Base-by-base conservation (phyloP, 805 yeast species). In the Nakazawaea holstii region DNA sequence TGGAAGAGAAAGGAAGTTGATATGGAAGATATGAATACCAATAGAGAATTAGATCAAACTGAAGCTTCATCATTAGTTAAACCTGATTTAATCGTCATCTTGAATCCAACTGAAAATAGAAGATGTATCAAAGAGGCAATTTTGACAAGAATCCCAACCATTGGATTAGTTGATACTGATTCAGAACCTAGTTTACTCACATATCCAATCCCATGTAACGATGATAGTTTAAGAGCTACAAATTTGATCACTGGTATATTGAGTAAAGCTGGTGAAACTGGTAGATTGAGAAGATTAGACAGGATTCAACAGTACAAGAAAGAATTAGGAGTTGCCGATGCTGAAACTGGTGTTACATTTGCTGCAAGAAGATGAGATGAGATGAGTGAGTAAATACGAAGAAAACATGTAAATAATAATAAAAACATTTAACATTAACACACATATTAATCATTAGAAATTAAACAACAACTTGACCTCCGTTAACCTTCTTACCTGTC, bases 121-220 rank as follows among this genome's bases (percentile, higher is more conserved):
- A 83, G 81, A 56, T 84, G 91, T 44, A 68, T 94, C 44, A 73
- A 74, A 43, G 99, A 94, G 67, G 94, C 97, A 52, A 77, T 80
- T 55, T 80, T 80, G 59, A 73, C 83, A 50, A 78, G 95, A 62
- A 79, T 94, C 30, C 99, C 99, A 49, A 90, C 97, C 0, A 81
- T 94, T 57, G 98, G 97, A 28, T 77, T 94, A 49, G 81, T 94
- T 52, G 99, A 94, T 67, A 91, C 98, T 20, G 92, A 94, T 66
- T 82, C 86, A 62, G 97, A 94, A 61, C 95, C 97, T 8, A 78
- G 87, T 13, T 69, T 85, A 55, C 87, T 92, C 46, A 89, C 97
- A 1, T 94, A 94, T 61, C 95, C 98, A 44, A 87, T 94, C 55
- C 98, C 98, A 14, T 95, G 95, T 53, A 94, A 94, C 62, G 98